Base-by-base conservation (phyloP, 2,329 filamentous ascomycete species). In the Herpotrichia juniperi region DNA sequence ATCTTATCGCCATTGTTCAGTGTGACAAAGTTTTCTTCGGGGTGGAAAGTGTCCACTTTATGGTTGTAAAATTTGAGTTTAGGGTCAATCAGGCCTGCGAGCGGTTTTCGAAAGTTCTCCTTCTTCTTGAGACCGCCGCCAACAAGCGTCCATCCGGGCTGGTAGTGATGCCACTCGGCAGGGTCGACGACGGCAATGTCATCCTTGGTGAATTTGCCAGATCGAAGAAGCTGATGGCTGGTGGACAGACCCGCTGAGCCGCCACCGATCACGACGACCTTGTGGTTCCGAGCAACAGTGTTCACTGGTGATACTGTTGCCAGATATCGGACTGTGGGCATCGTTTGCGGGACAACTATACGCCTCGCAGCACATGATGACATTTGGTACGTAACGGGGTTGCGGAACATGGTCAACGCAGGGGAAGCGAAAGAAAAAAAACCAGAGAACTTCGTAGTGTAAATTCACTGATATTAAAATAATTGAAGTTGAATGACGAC, bases 101-200 rank as follows among this genome's bases (percentile, higher is more conserved):
- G 65, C 1, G 80, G 81, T 50, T 74, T 71, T 42, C 80, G 79
- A 50, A 88, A 72, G 21, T 86, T 79, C 56, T 86, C 76, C 64
- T 85, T 86, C 42, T 76, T 80, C 71, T 88, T 88, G 32, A 89
- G 76, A 3, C 86, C 86, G 32, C 83, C 85, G 37, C 86, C 86
- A 2, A 88, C 86, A 1, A 89, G 76, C 1, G 87, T 89, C 86
- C 86, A 89, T 48, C 86, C 86, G 1, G 86, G 85, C 68, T 89
- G 86, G 67, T 88, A 89, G 73, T 89, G 79, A 64, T 89, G 86
- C 78, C 79, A 86, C 57, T 74, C 66, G 1, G 86, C 79, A 0
- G 86, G 86, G 57, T 89, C 86, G 37, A 89, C 73, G 22, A 89
- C 62, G 24, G 86, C 86, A 54, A 89, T 87, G 53, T 89, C 86